These are phyloP conservation scores for Podila epicladia DNA, from an alignment of 192 early-diverging fungal genomes.

Conservation along the genomic window DNA sequence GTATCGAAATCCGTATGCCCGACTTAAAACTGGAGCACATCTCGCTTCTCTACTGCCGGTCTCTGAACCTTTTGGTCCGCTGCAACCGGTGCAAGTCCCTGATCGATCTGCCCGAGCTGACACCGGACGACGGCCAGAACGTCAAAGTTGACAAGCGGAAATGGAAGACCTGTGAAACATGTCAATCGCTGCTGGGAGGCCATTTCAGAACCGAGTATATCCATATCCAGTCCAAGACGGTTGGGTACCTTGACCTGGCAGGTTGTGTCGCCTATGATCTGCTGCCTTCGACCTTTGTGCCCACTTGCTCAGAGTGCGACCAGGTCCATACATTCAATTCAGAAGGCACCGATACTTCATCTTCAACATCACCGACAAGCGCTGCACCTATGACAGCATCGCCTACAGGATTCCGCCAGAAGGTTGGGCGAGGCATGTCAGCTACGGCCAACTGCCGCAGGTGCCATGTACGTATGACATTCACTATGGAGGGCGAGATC, in stretches of 20 bases:
- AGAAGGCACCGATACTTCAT: conserved; percentile 52
- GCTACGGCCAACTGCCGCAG: conserved; percentile 48
- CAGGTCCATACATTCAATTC: conserved; percentile 47
- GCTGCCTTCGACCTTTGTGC: conserved; percentile 73
- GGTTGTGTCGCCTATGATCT: conserved; percentile 76
- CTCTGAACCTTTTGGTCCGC: conserved; percentile 70
- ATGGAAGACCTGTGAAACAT: conserved; percentile 65
- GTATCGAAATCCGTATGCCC: conserved; percentile 80
- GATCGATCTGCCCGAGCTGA: conserved; percentile 68
- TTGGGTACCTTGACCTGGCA: conserved; percentile 82
- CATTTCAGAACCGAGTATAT: conserved; percentile 71
- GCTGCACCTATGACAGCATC: neutral
- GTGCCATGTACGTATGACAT: conserved; percentile 58
- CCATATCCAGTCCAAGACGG: conserved; percentile 57
- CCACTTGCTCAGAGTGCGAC: conserved; percentile 78
- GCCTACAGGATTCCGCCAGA: conserved; percentile 49
- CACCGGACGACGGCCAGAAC: conserved; percentile 33
- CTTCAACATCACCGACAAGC: conserved; percentile 38
- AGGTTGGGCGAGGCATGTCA: conserved; percentile 46
- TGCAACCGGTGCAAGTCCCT: conserved; percentile 82
- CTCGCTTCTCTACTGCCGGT: conserved; percentile 69
- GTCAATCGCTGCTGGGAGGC: conserved; percentile 61
- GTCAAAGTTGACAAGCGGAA: conserved; percentile 36
- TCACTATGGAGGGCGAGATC: conserved; percentile 59
- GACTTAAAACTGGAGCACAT: conserved; percentile 70